phyloP scores from a whole-genome alignment of 345 rosid species.

The Rhizophora mangle region DNA sequence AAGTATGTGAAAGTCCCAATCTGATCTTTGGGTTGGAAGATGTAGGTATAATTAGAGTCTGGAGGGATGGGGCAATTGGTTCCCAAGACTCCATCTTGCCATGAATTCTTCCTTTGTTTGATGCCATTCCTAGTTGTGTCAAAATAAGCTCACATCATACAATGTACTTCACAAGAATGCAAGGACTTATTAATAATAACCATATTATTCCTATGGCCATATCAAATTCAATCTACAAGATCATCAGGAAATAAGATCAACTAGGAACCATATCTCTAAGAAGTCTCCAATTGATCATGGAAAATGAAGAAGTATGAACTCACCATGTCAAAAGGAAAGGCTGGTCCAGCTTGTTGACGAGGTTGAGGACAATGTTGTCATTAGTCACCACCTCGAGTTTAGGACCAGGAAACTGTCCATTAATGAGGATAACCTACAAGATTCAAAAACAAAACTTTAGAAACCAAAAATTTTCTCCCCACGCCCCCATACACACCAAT shows the following conservation, averaged over 20 bases:
- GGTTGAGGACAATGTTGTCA: conserved; percentile 83
- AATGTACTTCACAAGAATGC: neutral
- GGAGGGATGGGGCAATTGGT: conserved; percentile 36
- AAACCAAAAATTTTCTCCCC: neutral
- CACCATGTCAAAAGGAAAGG: conserved; percentile 96
- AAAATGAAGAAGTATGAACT: neutral
- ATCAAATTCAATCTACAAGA: neutral
- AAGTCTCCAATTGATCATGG: neutral
- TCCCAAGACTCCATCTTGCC: conserved; percentile 46
- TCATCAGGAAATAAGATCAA: neutral
- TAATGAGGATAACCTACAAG: conserved; percentile 83
- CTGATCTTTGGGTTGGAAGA: conserved; percentile 36
- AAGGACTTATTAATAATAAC: neutral
- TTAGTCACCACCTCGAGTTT: conserved; percentile 86
- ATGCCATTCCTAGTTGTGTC: conserved; percentile 32
- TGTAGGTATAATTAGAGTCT: conserved; percentile 31
- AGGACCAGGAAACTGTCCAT: conserved; percentile 99
- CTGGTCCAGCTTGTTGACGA: conserved; percentile 87
- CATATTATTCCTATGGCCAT: neutral
- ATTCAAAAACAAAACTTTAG: neutral
- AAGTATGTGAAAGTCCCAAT: conserved; percentile 43
- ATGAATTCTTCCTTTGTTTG: conserved; percentile 36
- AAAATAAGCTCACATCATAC: neutral
- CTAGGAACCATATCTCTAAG: neutral
- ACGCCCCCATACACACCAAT: neutral